Evolutionary conservation across 2,329 filamentous ascomycete genomes (phyloP).

Genomic region (Coniochaeta sp.): DNA sequence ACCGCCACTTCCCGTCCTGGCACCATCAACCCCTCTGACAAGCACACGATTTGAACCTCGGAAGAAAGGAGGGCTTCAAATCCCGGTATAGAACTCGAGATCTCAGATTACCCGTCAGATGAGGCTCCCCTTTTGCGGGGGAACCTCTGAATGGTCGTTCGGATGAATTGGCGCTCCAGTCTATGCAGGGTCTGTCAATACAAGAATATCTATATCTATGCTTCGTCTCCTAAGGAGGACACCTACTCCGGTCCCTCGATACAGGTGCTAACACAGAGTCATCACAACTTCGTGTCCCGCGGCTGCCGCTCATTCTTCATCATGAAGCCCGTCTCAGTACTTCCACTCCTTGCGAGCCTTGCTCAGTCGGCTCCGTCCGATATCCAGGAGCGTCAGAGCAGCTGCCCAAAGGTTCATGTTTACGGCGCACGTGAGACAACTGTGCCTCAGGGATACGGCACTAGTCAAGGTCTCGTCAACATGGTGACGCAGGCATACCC

Average conservation of each 20-base stretch:
- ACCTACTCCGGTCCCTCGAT: neutral
- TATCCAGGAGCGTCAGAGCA: constrained; percentile 20
- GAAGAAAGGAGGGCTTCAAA: neutral
- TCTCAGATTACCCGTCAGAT: neutral
- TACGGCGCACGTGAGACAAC: constrained; percentile 45
- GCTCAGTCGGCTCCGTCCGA: constrained; percentile 3
- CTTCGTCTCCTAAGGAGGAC: neutral
- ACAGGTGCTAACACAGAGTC: neutral
- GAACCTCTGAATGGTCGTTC: neutral
- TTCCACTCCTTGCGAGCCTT: constrained; percentile 6
- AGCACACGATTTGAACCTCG: neutral
- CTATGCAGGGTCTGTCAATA: neutral
- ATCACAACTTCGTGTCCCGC: neutral
- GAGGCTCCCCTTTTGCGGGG: neutral
- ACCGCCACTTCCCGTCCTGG: neutral
- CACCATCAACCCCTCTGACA: neutral
- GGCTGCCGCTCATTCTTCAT: neutral
- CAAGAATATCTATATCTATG: neutral
- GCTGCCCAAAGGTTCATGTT: constrained; percentile 37
- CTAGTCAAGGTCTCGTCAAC: constrained; percentile 35
- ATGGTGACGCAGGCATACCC: constrained; percentile 33
- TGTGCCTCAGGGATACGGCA: constrained; percentile 34
- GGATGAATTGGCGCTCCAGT: neutral
- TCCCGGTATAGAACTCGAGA: neutral
- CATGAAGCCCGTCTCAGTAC: neutral